Evolutionary conservation across 2,329 filamentous ascomycete genomes (phyloP).

Genomic region (Grosmannia penicillata): DNA sequence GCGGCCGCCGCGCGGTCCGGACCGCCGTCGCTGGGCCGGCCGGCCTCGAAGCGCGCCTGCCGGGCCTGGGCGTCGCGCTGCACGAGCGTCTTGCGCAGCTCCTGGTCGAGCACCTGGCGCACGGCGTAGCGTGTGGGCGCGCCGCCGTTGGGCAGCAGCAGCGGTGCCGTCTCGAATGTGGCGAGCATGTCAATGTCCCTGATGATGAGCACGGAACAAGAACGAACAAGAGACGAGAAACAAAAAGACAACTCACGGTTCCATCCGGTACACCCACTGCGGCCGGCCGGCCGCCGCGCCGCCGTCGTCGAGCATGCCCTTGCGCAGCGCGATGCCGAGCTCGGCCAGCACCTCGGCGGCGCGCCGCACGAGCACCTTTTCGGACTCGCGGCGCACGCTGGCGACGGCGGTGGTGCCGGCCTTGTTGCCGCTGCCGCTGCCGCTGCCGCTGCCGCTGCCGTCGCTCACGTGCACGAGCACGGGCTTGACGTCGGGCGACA

Average conservation of each 20-base stretch:
- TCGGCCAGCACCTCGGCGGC: constrained; percentile 75
- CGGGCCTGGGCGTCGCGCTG: constrained; percentile 51
- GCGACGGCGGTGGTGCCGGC: constrained; percentile 46
- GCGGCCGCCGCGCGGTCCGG: not conserved
- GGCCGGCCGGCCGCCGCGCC: constrained; percentile 32
- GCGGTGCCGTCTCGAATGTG: constrained; percentile 54
- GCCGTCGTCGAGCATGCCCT: constrained; percentile 54
- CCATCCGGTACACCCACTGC: constrained; percentile 83
- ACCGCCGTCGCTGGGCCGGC: constrained; percentile 17
- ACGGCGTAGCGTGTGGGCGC: constrained; percentile 81
- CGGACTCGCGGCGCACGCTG: constrained; percentile 74
- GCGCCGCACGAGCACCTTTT: constrained; percentile 65
- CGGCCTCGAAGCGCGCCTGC: constrained; percentile 48
- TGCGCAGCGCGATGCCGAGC: constrained; percentile 67
- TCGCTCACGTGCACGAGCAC: constrained; percentile 59
- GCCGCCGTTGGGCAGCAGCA: constrained; percentile 39
- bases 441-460: constrained; percentile 47
- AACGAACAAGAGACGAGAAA: not conserved
- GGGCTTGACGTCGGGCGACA: constrained; percentile 82
- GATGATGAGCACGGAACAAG: not conserved
- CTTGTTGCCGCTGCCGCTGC: constrained; percentile 46
- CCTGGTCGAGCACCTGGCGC: constrained; percentile 82
- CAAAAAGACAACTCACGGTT: constrained; percentile 52
- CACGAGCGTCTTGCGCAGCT: constrained; percentile 60
- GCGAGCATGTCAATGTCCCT: constrained; percentile 64